Base-by-base conservation (phyloP, 108 stramenopile genomes). In the Mediolabrus comicus region DNA sequence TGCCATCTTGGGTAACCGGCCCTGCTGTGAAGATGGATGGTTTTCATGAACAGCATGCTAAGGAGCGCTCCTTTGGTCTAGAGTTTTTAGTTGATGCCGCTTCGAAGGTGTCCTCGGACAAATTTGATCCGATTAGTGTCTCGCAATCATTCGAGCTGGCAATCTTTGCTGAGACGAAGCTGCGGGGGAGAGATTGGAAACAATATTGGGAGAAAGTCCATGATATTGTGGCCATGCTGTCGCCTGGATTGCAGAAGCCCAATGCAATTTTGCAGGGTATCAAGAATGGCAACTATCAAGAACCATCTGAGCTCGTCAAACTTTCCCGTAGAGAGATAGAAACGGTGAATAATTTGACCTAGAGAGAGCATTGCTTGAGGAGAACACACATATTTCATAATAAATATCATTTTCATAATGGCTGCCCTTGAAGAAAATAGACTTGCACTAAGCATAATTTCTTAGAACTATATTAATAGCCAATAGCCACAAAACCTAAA, bases 151-250 rank as follows among this genome's bases (percentile, higher is more conserved):
- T 82, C 34, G 81, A 82, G 35, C 46, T 67, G 25, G 74, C 78
- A 4, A 75, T 80, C 38, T 76, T 69, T 72, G 75, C 78, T 7
- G 72, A 74, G 55, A 76, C 75, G 10, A 70, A 79, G 30, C 58
- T 70, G 12, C 74, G 73, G 32, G 75, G 75, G 36, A 19, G 83
- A 51, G 51, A 73, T 35, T 78, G 77, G 77, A 66, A 71, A 39
- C 69, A 66, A 53, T 84, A 84, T 53, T 81, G 80, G 84, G 81
- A 79, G 71, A 82, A 79, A 57, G 53, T 79, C 14, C 81, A 84
- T 58, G 76, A 73, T 57, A 32, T 84, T 36, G 76, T 77, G 34
- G 77, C 72, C 25, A 71, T 67, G 77, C 35, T 75, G 17, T 82
- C 79, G 24, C 71, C 79, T 1, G 84, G 84, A 14, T 79, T 71